phyloP scores from a whole-genome alignment of 768 basidiomycete genomes.

The Kwoniella bestiolae region DNA sequence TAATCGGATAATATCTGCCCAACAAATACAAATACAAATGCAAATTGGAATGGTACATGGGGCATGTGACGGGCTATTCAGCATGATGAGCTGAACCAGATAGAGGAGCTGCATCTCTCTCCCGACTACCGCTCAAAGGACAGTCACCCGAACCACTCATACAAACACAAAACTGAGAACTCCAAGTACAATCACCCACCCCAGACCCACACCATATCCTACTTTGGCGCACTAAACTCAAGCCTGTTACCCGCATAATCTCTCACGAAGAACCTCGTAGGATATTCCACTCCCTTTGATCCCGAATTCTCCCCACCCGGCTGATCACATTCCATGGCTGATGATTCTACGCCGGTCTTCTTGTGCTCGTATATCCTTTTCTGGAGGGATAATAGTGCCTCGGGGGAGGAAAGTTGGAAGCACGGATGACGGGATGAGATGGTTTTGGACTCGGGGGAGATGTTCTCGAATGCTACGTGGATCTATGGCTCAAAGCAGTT shows the following conservation, averaged over 20 bases:
- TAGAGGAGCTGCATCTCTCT: too few relatives aligned
- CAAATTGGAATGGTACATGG: neutral
- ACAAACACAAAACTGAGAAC: too few relatives aligned
- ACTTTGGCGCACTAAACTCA: constrained; percentile 41
- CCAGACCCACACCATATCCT: too few relatives aligned
- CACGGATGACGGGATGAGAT: constrained; percentile 47
- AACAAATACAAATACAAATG: neutral
- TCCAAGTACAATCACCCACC: too few relatives aligned
- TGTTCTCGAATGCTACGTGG: constrained; percentile 38
- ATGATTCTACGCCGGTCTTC: constrained; percentile 26
- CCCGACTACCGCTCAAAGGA: too few relatives aligned
- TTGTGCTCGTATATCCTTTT: constrained; percentile 49
- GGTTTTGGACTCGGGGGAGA: constrained; percentile 11
- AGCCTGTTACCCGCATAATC: constrained; percentile 54
- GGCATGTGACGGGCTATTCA: too few relatives aligned
- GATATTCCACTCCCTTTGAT: constrained; percentile 48
- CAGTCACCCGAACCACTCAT: too few relatives aligned
- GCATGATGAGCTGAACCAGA: too few relatives aligned
- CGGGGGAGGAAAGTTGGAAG: constrained; percentile 36
- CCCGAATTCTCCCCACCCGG: constrained; percentile 48
- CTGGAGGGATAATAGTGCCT: constrained; percentile 42
- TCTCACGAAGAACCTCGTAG: constrained; percentile 52
- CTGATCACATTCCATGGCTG: constrained; percentile 43
- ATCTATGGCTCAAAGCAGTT: constrained; percentile 31
- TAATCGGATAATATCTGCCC: neutral